Base-by-base conservation (phyloP, 116 monocot genomes). In the Dioscorea cayenensis region DNA sequence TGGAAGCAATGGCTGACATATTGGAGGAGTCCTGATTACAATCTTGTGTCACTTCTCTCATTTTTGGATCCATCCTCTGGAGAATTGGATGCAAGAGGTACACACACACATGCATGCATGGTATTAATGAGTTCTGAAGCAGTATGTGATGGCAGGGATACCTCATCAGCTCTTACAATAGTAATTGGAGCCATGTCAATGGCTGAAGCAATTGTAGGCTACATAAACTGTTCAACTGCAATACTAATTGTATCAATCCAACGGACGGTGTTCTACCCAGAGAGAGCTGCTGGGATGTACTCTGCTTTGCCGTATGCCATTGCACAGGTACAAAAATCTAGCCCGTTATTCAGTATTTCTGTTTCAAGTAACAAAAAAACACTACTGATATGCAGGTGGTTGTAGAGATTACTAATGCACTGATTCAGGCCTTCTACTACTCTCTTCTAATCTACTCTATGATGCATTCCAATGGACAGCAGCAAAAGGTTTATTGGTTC, bases 1-100 rank as follows among this genome's bases (percentile, higher is more conserved):
- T 79, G 74, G 79, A 79, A 79, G 69, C 79, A 79, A 52, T 61
- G 65, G 27, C 49, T 36, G 70, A 62, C 73, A 28, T 79, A 79
- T 63, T 79, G 79, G 79, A 73, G 79, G 63, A 79, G 68, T 36
- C 79, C 79, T 63, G 63, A 60, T 19, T 79, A 79, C 25, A 79
- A 60, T 36, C 49, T 64, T 27, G 70, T 63, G 52, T 74, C 36
- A 79, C 63, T 65, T 74, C 79, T 2, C 65, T 79, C 50, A 22
- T 79, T 19, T 51, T 79, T 65, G 79, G 79, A 25, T 67, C 78
- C 18, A 72, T 78, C 50, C 67, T 62, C 21, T 62, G 62, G 62
- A 11, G 23, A 62, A 23, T 62, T 20, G 62, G 23, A 21, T 7
- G 7, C 7, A 62, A 23, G 62, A 62, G 62, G 62, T 62, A 62